Base-by-base conservation (phyloP, 495 filamentous ascomycete species). In the Cetradonia linearis region DNA sequence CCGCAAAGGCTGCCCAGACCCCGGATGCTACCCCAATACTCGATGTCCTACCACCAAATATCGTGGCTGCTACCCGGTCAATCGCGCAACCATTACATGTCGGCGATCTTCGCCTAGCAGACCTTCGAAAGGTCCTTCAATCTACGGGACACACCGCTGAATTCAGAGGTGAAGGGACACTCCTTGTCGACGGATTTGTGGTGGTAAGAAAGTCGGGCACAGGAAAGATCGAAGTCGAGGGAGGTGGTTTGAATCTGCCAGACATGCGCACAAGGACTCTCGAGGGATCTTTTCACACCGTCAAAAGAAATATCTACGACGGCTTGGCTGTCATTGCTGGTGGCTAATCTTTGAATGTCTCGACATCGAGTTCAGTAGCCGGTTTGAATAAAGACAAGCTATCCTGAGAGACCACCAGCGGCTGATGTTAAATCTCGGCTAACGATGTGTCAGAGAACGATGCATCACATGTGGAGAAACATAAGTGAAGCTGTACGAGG, bases 81-180 rank as follows among this genome's bases (percentile, higher is more conserved):
- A 81, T 87, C 58, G 83, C 89, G 9, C 91, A 91, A 38, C 90
- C 94, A 10, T 80, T 99, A 13, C 94, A 97, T 69, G 94, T 97
- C 27, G 93, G 93, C 59, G 93, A 99, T 67, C 76, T 97, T 20
- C 79, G 93, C 20, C 78, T 99, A 16, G 90, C 93, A 0, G 91
- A 96, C 69, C 73, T 99, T 54, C 78, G 94, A 52, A 86, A 86
- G 63, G 80, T 89, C 30, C 86, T 99, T 83, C 83, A 88, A 58
- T 77, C 78, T 20, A 79, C 85, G 25, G 91, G 92, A 2, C 89
- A 96, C 70, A 88, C 77, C 31, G 92, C 91, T 4, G 93, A 96
- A 72, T 97, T 97, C 70, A 79, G 88, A 34, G 93, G 93, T 20
- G 94, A 96, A 71, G 93, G 93, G 52, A 95, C 87, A 2, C 74